A percentile compares a stretch with the other conserved stretches of the same genome.
Evolutionary conservation across 108 stramenopile species (phyloP).

Genomic region (Nitzschia putrida): DNA sequence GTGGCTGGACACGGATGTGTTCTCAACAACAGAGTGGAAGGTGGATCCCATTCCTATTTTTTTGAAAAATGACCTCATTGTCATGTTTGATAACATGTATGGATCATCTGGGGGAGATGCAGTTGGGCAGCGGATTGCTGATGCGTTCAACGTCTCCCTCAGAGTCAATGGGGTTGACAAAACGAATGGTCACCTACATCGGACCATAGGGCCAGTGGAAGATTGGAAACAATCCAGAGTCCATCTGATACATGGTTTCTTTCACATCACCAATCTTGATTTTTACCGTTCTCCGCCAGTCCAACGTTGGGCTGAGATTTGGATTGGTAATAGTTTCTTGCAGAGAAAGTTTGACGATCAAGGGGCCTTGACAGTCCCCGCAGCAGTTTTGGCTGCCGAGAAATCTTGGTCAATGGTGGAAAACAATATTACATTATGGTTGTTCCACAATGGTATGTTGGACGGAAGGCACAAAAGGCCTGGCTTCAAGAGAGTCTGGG

Average conservation of each 20-base stretch:
- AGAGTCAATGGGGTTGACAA: not conserved
- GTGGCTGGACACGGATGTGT: slow-evolving; percentile 59
- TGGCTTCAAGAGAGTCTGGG: slow-evolving; percentile 28
- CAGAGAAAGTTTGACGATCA: slow-evolving; percentile 42
- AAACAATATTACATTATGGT: slow-evolving; percentile 17
- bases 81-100: slow-evolving; percentile 33
- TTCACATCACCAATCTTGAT: slow-evolving; percentile 52
- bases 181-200: slow-evolving; percentile 2
- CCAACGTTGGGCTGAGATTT: slow-evolving; percentile 9
- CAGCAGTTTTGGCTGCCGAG: slow-evolving; percentile 41
- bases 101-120: not conserved
- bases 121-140: not conserved
- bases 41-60: slow-evolving; percentile 37
- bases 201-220: not conserved
- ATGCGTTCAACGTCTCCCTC: not conserved
- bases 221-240: not conserved
- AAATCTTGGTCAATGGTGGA: slow-evolving; percentile 25
- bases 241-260: slow-evolving; percentile 52
- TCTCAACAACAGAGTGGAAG: slow-evolving; percentile 34
- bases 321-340: slow-evolving; percentile 34
- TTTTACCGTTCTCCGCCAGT: slow-evolving; percentile 36
- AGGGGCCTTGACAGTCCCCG: slow-evolving; percentile 40
- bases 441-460: slow-evolving; percentile 41
- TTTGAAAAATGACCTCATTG: slow-evolving; percentile 36
- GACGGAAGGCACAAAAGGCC: slow-evolving; percentile 31